These are phyloP conservation scores for Cryphonectria parasitica DNA, from an alignment of 2,329 filamentous ascomycete genomes.

Conservation along the genomic window DNA sequence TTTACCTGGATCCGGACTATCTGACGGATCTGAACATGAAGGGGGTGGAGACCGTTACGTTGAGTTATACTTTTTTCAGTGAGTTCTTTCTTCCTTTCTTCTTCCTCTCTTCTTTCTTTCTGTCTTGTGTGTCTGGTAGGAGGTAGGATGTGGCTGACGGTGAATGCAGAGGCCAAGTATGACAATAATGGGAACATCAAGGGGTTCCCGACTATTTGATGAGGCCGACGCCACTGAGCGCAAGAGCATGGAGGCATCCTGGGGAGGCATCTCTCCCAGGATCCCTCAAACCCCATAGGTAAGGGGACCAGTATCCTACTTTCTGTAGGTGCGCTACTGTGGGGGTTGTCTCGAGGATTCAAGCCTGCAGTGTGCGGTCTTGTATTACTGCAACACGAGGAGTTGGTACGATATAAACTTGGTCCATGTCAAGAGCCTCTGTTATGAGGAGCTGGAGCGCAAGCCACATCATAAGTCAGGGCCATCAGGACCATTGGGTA, in stretches of 20 bases:
- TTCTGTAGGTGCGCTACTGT: background rate
- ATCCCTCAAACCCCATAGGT: background rate
- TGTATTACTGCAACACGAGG: background rate
- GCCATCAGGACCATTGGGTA: background rate
- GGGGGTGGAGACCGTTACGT: slow-evolving; percentile 90
- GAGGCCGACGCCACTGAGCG: background rate
- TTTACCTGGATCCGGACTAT: slow-evolving; percentile 97
- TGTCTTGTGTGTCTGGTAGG: background rate
- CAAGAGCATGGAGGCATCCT: background rate
- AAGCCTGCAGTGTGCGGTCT: background rate
- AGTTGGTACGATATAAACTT: background rate
- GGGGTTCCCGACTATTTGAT: slow-evolving; percentile 32
- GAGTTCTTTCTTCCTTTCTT: slow-evolving; percentile 45
- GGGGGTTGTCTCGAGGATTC: background rate
- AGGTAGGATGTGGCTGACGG: slow-evolving; percentile 39
- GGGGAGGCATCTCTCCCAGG: background rate
- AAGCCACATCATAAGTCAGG: background rate
- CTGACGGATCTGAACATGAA: slow-evolving; percentile 90
- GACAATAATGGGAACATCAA: slow-evolving; percentile 76
- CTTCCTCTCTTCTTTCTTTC: background rate
- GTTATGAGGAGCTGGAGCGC: background rate
- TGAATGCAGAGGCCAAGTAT: slow-evolving; percentile 74
- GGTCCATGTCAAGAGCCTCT: background rate
- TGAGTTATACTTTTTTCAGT: slow-evolving; percentile 99
- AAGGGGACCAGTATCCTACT: background rate